These are phyloP conservation scores for Drosera spatulata DNA, from an alignment of 179 eudicot genomes.

Conservation along the genomic window DNA sequence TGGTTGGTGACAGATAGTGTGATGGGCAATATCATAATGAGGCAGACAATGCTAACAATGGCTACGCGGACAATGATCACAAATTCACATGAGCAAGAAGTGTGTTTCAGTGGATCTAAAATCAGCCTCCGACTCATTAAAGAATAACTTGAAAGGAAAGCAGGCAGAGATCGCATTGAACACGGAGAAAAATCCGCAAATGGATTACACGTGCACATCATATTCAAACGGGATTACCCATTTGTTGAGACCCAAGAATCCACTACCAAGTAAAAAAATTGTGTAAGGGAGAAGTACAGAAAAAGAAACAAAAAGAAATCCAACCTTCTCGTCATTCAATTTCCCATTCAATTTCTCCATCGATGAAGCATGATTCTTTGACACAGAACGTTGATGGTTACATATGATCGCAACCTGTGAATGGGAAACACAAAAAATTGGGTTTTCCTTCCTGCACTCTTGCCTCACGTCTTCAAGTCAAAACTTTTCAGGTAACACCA, in stretches of 20 bases:
- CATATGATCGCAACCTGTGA: constrained; percentile 94
- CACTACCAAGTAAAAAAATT: too few species aligned
- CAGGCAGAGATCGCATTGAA: too few species aligned
- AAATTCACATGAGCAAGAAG: too few species aligned
- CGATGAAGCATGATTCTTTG: constrained; percentile 77
- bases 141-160: too few species aligned
- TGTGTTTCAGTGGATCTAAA: too few species aligned
- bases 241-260: too few species aligned
- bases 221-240: too few species aligned
- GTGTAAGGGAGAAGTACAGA: not conserved
- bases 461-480: not conserved
- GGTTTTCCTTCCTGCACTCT: not conserved
- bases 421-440: constrained; percentile 4
- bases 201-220: too few species aligned
- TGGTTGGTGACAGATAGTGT: constrained; percentile 1
- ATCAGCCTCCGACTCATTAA: too few species aligned
- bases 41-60: too few species aligned
- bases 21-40: not conserved
- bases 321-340: constrained; percentile 82
- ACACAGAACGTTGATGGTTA: constrained; percentile 95
- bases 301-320: not conserved
- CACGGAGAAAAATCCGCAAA: too few species aligned
- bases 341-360: constrained; percentile 55
- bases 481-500: not conserved
- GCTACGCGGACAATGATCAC: too few species aligned